Evolutionary conservation across 441 rosid species (phyloP).

Genomic region (Jatropha podagrica): DNA sequence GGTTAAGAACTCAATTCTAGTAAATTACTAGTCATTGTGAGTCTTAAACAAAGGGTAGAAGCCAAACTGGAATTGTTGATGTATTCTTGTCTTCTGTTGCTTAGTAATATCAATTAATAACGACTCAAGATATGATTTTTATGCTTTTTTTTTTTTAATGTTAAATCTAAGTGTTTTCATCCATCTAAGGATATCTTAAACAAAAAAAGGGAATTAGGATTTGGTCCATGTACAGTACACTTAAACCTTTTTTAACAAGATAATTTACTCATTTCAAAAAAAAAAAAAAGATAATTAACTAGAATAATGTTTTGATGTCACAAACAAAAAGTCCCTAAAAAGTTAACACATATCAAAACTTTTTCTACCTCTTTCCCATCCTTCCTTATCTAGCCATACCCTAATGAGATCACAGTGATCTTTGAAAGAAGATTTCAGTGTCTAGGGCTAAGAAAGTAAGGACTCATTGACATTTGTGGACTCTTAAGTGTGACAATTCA

Average conservation of each 20-base stretch:
- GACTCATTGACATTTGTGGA: neutral
- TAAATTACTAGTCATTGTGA: neutral
- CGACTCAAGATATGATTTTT: too few relatives aligned
- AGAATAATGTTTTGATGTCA: neutral
- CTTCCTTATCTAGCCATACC: neutral
- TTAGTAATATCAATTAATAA: neutral
- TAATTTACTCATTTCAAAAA: too few relatives aligned
- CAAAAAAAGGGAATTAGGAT: neutral
- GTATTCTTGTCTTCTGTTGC: neutral
- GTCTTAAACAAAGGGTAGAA: neutral
- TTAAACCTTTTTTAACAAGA: neutral
- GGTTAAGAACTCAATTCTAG: neutral
- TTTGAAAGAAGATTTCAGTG: neutral
- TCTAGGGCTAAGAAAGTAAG: neutral
- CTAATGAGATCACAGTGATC: neutral
- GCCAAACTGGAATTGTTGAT: neutral
- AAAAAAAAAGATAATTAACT: neutral
- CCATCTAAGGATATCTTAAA: neutral
- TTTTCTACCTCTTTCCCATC: neutral
- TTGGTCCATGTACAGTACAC: neutral
- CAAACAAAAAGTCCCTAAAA: neutral
- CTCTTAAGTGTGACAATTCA: conserved; percentile 1
- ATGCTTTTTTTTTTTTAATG: too few relatives aligned
- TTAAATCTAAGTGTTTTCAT: neutral
- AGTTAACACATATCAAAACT: neutral